Percentiles rank a stretch among this genome's conserved stretches.
Conservation (phyloP, 2,329 filamentous ascomycete species). For the Diaporthe citrichinensis region DNA sequence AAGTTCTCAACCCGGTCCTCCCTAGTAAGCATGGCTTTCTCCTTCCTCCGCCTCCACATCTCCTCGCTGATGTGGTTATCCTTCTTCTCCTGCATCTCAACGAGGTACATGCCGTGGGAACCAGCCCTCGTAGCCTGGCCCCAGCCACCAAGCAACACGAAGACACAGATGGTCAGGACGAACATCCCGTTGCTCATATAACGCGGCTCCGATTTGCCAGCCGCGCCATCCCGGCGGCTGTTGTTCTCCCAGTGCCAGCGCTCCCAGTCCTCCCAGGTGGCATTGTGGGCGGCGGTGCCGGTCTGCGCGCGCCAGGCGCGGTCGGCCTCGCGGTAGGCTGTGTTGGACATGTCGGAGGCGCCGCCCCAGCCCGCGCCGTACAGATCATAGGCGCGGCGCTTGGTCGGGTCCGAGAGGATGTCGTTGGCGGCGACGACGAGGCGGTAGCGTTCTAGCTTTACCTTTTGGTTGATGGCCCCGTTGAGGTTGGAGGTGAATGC, state of each 20-base stretch:
- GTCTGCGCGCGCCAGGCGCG: constrained; percentile 63
- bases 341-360: constrained; percentile 64
- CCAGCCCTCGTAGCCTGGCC: constrained; percentile 80
- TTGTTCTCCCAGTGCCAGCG: constrained; percentile 73
- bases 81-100: constrained; percentile 77
- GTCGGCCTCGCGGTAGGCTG: constrained; percentile 56
- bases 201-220: constrained; percentile 65
- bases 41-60: constrained; percentile 66
- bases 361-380: constrained; percentile 86
- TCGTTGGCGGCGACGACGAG: constrained; percentile 90
- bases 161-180: constrained; percentile 76
- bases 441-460: constrained; percentile 89
- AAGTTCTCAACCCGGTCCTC: constrained; percentile 84
- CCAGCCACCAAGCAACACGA: constrained; percentile 78
- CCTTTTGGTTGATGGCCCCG: constrained; percentile 67
- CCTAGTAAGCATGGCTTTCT: constrained; percentile 65
- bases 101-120: constrained; percentile 70
- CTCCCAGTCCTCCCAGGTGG: constrained; percentile 99
- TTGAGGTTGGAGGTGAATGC: constrained; percentile 56
- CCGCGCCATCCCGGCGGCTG: constrained; percentile 55
- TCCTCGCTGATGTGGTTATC: constrained; percentile 76
- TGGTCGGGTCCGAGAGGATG: constrained; percentile 85
- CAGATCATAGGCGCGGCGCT: constrained; percentile 84
- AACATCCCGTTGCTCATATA: constrained; percentile 88
- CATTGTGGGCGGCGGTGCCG: constrained; percentile 74